Percentiles rank a stretch among this genome's conserved stretches.
These are phyloP conservation scores for Nyctanthes arbortristis DNA, from an alignment of 257 asterid species.

Conservation along the genomic window DNA sequence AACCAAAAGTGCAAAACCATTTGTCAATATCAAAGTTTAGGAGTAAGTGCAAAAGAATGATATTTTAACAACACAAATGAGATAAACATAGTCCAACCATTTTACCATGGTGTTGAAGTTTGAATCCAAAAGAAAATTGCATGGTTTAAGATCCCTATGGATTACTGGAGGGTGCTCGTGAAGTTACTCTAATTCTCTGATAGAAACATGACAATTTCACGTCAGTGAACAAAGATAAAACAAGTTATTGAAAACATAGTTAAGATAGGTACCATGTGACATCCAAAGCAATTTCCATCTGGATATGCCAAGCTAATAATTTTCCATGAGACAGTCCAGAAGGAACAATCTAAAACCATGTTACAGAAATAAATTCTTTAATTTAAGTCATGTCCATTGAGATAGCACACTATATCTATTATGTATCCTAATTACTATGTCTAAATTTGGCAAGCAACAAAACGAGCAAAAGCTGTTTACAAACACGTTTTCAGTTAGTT, in stretches of 20 bases:
- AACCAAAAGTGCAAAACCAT: conserved; percentile 22
- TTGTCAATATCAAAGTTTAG: conserved; percentile 6
- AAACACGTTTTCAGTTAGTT: neutral
- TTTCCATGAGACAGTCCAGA: conserved; percentile 73
- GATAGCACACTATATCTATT: no score
- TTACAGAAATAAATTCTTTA: neutral
- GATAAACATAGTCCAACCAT: conserved; percentile 1
- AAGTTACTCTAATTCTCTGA: conserved; percentile 84
- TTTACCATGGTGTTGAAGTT: conserved; percentile 80
- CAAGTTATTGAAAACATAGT: neutral
- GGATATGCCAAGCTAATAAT: conserved; percentile 74
- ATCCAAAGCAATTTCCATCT: conserved; percentile 93
- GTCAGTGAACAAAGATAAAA: conserved; percentile 1
- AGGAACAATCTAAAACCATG: neutral
- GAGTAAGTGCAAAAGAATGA: neutral
- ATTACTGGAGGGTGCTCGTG: conserved; percentile 92
- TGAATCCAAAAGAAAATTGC: conserved; percentile 84
- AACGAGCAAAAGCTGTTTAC: neutral
- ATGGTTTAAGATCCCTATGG: conserved; percentile 88
- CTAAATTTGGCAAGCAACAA: no score
- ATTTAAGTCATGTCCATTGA: neutral
- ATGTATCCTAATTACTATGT: neutral
- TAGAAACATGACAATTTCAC: conserved; percentile 5
- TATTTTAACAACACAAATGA: no score
- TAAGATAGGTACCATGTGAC: conserved; percentile 64